phyloP scores from a whole-genome alignment of 176 grass and related monocot genomes.

The Sorghum bicolor region Sorghum_bicolor_NCBIv3 NC_012873.2:65542501-65543000 shows the following conservation, averaged over 20 bases:
- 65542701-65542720: background rate
- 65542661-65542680: too few species aligned
- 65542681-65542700: background rate
- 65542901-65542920: background rate
- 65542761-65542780: background rate
- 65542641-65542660: background rate
- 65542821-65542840: background rate
- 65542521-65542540: background rate
- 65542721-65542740: background rate
- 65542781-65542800: background rate
- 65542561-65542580: background rate
- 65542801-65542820: too few species aligned
- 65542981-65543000: background rate
- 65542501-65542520: background rate
- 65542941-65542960: background rate
- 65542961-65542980: background rate
- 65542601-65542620: background rate
- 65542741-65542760: background rate
- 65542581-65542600: background rate
- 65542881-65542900: conserved; percentile 5
- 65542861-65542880: background rate
- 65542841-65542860: background rate
- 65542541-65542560: background rate
- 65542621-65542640: background rate
- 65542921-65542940: background rate